phyloP scores from a whole-genome alignment of 805 yeast genomes.

The Monosporozyma siamensis region DNA sequence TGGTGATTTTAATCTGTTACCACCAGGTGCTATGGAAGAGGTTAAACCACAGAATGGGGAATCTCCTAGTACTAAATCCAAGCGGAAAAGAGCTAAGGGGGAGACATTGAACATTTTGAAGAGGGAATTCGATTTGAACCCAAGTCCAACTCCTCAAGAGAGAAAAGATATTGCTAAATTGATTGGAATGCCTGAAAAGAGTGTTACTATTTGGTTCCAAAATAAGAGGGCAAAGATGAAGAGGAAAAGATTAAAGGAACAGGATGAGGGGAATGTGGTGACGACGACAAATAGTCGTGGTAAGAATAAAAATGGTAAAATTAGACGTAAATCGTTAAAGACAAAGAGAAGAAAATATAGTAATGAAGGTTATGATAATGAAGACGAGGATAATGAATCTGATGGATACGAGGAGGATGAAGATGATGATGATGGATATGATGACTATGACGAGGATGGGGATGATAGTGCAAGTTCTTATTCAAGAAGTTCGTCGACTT shows the following conservation, averaged over 20 bases:
- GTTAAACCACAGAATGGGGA: no score
- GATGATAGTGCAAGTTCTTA: not conserved
- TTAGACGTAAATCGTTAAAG: slow-evolving; percentile 3
- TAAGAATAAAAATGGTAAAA: no score
- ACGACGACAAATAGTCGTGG: no score
- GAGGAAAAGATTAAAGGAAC: slow-evolving; percentile 28
- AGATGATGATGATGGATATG: slow-evolving; percentile 7
- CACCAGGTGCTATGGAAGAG: not conserved
- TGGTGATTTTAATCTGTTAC: slow-evolving; percentile 3
- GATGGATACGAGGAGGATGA: not conserved
- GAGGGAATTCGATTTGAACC: slow-evolving; percentile 58
- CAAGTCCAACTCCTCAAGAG: slow-evolving; percentile 66
- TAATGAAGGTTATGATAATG: not conserved
- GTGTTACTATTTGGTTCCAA: slow-evolving; percentile 90
- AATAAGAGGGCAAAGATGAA: slow-evolving; percentile 73
- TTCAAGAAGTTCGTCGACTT: not conserved
- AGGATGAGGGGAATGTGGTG: not conserved
- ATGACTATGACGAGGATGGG: slow-evolving; percentile 5
- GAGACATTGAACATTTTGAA: slow-evolving; percentile 63
- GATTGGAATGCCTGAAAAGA: slow-evolving; percentile 78
- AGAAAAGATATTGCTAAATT: slow-evolving; percentile 59
- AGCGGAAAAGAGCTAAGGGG: slow-evolving; percentile 69
- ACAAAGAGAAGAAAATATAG: slow-evolving; percentile 2
- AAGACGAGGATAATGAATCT: not conserved
- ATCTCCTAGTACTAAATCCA: slow-evolving; percentile 15